A percentile compares a stretch with the other conserved stretches of the same genome.
These are phyloP conservation scores for Rhizophagus clarus DNA, from an alignment of 192 early-diverging fungal species.

Conservation along the genomic window DNA sequence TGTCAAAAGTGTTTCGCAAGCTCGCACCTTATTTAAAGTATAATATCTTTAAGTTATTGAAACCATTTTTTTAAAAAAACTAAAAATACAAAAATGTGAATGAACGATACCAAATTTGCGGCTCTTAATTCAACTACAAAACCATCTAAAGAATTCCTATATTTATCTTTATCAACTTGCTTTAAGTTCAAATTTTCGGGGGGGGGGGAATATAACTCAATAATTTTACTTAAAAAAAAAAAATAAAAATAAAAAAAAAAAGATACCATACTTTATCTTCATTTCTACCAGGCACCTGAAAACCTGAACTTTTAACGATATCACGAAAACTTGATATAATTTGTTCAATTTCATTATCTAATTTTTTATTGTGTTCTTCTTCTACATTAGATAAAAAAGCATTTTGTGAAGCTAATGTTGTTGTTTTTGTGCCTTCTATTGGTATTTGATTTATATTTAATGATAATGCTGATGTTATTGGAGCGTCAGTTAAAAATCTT, in stretches of 20 bases:
- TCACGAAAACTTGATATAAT: constrained; percentile 2
- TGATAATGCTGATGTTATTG: constrained; percentile 11
- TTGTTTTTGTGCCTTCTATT: constrained; percentile 8
- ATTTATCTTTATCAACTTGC: constrained; percentile 33
- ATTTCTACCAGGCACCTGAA: constrained; percentile 12
- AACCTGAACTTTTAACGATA: constrained; percentile 17
- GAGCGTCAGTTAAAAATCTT: constrained; percentile 21
- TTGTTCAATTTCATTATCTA: constrained; percentile 30
- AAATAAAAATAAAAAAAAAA: neutral
- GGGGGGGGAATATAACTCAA: too few relatives aligned
- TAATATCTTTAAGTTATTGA: neutral
- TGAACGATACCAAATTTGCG: constrained; percentile 19
- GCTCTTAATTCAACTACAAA: constrained; percentile 21
- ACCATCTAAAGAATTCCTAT: constrained; percentile 24
- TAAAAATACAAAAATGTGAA: too few relatives aligned
- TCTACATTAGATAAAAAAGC: constrained; percentile 22
- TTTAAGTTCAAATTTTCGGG: neutral
- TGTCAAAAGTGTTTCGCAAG: constrained; percentile 24
- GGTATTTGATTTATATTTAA: neutral
- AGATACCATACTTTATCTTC: neutral
- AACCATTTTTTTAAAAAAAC: too few relatives aligned
- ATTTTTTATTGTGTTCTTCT: constrained; percentile 23
- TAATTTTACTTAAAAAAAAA: too few relatives aligned
- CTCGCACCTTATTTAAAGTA: constrained; percentile 5
- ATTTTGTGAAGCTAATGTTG: constrained; percentile 26